phyloP scores from a whole-genome alignment of 768 basidiomycete genomes.

The Podaxis sp. region DNA sequence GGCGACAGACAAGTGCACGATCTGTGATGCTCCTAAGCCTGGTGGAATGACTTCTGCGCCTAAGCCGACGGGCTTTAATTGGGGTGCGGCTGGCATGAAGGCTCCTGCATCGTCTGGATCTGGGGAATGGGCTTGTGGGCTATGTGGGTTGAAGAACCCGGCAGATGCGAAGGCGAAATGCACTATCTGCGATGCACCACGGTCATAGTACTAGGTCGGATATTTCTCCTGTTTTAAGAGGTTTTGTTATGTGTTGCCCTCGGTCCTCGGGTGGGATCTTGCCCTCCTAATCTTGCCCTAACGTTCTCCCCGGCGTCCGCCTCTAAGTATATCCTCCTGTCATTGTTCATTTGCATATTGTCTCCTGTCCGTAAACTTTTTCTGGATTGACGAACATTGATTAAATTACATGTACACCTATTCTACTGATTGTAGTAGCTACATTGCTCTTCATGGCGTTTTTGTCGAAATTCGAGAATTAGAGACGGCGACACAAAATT shows the following conservation, averaged over 20 bases:
- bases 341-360: conserved; percentile 1
- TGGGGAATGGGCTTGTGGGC: conserved; percentile 43
- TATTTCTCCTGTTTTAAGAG: neutral
- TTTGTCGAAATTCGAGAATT: neutral
- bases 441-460: neutral
- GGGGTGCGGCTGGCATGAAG: conserved; percentile 46
- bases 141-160: conserved; percentile 41
- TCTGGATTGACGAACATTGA: conserved; percentile 1
- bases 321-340: conserved; percentile 1
- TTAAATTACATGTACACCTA: conserved; percentile 16
- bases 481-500: neutral
- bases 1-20: conserved; percentile 44
- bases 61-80: conserved; percentile 38
- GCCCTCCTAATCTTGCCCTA: neutral
- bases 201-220: neutral
- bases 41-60: conserved; percentile 11
- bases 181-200: conserved; percentile 37
- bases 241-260: neutral
- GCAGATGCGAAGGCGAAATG: conserved; percentile 44
- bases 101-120: conserved; percentile 27
- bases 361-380: neutral
- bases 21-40: conserved; percentile 45
- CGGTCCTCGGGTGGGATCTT: neutral
- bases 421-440: conserved; percentile 14
- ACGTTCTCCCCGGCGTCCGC: neutral